These are phyloP conservation scores for Colletotrichum lupini DNA, from an alignment of 2,329 filamentous ascomycete genomes.

Conservation along the genomic window DNA sequence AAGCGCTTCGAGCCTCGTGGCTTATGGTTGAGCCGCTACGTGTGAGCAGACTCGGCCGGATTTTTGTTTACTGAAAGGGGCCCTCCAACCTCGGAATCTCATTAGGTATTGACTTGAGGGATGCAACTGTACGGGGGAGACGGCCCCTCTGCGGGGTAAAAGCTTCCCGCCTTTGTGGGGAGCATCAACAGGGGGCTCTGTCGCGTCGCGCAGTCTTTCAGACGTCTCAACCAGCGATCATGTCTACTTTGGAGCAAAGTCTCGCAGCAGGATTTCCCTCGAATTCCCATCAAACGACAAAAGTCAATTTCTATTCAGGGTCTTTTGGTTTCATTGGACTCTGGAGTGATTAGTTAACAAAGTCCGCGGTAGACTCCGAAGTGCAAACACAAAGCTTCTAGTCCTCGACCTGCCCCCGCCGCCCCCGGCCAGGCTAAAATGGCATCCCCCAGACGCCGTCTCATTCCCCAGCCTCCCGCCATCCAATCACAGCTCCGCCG, in stretches of 20 bases:
- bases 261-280: background rate
- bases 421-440: background rate
- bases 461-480: constrained; percentile 15
- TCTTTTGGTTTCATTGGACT: background rate
- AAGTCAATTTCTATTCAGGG: background rate
- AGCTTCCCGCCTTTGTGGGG: constrained; percentile 24
- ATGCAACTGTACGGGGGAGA: constrained; percentile 21
- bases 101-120: background rate
- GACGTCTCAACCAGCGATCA: constrained; percentile 3
- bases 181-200: constrained; percentile 21
- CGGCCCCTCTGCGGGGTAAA: constrained; percentile 35
- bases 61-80: constrained; percentile 1
- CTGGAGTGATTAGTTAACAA: background rate
- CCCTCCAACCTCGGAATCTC: constrained; percentile 12
- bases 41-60: background rate
- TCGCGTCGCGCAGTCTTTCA: background rate
- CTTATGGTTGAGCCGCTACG: background rate
- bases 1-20: background rate
- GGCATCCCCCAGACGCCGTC: constrained; percentile 22
- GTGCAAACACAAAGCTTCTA: background rate
- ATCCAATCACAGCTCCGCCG: constrained; percentile 28
- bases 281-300: background rate
- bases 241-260: background rate
- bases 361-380: background rate
- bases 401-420: background rate